Base-by-base conservation (phyloP, 2,329 filamentous ascomycete genomes). In the Apiospora marii region DNA sequence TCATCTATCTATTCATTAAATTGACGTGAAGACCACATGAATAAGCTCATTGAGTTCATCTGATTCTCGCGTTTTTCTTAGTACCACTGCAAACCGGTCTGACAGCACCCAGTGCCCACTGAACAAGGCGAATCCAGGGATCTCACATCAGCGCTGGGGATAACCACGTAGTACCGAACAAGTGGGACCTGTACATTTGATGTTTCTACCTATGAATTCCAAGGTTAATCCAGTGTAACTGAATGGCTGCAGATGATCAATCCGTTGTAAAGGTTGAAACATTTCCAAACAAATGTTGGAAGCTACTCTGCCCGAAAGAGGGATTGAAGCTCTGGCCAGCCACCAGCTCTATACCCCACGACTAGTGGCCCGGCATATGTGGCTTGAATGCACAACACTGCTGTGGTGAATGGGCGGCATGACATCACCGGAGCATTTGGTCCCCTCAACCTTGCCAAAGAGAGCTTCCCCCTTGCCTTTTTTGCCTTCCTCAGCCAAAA, bases 341-440 rank as follows among this genome's bases (percentile, higher is more conserved):
- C 49, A n/a, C n/a, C n/a, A n/a, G n/a, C 10, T 22, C n/a, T 61
- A 61, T 30, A 30, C 53, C 53, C 53, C 53, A 61, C 53, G 53
- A 37, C 34, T 22, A 37, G 53, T 61, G 53, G 53, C 27, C 51
- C 51, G 51, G 51, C 51, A 58, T 58, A 61, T 37, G 53, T 61
- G 53, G 30, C 53, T 37, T 61, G 30, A 61, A 37, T 22, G 51
- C 27, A 58, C 27, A 61, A 41, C 19, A 41, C 58, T 41, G 13
- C 49, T 30, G 24, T 10, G 34, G 13, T 22, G 16, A 19, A 30
- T 49, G 27, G 61, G 22, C 6, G 37, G n/a, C 46, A 68, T 70
- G 68, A 70, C 68, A 70, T 70, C 68, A 70, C 37, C 67, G 67
- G 68, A 70, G 68, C 68, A 58, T 70, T 70, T 58, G 68, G 24